Percentiles rank a stretch among this genome's conserved stretches.
Evolutionary conservation across 2,329 filamentous ascomycete genomes (phyloP).

Genomic region (Fusarium bactridioides): DNA sequence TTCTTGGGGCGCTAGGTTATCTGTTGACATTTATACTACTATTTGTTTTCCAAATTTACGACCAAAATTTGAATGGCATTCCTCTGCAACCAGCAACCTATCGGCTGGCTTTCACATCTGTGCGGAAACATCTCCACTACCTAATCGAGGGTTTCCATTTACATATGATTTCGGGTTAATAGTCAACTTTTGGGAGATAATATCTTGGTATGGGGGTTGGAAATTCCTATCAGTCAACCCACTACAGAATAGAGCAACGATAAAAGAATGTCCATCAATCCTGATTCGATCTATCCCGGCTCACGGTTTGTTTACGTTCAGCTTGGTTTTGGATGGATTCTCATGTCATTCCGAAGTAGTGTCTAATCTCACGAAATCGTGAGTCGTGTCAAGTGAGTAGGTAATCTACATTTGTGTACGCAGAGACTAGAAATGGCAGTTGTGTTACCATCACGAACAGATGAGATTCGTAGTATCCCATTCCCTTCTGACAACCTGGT

Average conservation of each 20-base stretch:
- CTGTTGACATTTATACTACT: conserved; percentile 47
- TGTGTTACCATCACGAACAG: background rate
- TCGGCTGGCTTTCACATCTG: background rate
- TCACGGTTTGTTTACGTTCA: background rate
- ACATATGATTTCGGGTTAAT: background rate
- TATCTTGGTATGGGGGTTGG: background rate
- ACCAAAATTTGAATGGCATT: conserved; percentile 29
- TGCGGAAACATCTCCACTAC: conserved; percentile 9
- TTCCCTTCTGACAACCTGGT: background rate
- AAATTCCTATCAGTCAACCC: background rate
- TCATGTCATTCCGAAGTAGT: conserved; percentile 4
- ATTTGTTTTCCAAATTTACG: conserved; percentile 35
- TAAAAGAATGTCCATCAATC: background rate
- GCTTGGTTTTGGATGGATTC: background rate
- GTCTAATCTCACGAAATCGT: background rate
- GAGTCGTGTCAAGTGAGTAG: background rate
- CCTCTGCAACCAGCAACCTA: conserved; percentile 1
- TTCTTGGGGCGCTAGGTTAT: conserved; percentile 49
- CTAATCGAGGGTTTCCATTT: background rate
- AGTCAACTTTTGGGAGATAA: background rate
- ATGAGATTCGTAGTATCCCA: background rate
- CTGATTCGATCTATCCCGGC: background rate
- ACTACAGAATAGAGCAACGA: background rate
- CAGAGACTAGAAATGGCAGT: background rate
- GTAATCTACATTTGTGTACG: background rate